Evolutionary conservation across 2,329 filamentous ascomycete genomes (phyloP).

Genomic region (Botrytis fabae): DNA sequence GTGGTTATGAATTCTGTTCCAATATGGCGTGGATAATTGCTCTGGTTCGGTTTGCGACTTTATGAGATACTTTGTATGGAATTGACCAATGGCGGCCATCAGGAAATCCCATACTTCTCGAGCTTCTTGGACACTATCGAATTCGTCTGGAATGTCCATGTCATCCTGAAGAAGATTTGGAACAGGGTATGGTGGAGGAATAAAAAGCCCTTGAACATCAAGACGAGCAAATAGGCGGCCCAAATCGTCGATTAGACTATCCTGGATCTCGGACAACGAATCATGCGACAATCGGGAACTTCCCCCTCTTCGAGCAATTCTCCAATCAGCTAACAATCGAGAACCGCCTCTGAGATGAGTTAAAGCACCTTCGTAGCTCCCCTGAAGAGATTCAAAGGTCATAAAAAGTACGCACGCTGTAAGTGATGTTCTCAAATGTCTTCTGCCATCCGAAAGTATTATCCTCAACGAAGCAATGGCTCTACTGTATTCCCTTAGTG

Average conservation of each 20-base stretch:
- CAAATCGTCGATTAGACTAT: slow-evolving; percentile 39
- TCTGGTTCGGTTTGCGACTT: slow-evolving; percentile 37
- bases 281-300: slow-evolving; percentile 39
- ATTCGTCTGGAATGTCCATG: slow-evolving; percentile 35
- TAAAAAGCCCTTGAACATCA: slow-evolving; percentile 39
- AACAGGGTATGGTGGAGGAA: slow-evolving; percentile 39
- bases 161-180: slow-evolving; percentile 39
- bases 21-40: slow-evolving; percentile 32
- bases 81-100: slow-evolving; percentile 40
- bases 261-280: slow-evolving; percentile 40
- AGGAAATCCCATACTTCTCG: slow-evolving; percentile 39
- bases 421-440: slow-evolving; percentile 39
- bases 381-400: slow-evolving; percentile 40
- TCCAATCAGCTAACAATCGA: slow-evolving; percentile 39
- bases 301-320: slow-evolving; percentile 37
- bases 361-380: slow-evolving; percentile 39
- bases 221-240: slow-evolving; percentile 40
- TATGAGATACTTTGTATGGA: slow-evolving; percentile 37
- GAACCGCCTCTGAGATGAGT: slow-evolving; percentile 39
- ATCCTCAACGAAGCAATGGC: slow-evolving; percentile 37
- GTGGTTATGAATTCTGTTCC: slow-evolving; percentile 37
- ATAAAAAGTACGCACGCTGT: slow-evolving; percentile 40
- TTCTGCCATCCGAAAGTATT: slow-evolving; percentile 37
- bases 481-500: slow-evolving; percentile 37
- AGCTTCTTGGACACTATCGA: slow-evolving; percentile 37